Evolutionary conservation across 306 rosid genomes (phyloP), one percentile per base, ranked within the genome.

Genomic region (Delonix regia): DNA sequence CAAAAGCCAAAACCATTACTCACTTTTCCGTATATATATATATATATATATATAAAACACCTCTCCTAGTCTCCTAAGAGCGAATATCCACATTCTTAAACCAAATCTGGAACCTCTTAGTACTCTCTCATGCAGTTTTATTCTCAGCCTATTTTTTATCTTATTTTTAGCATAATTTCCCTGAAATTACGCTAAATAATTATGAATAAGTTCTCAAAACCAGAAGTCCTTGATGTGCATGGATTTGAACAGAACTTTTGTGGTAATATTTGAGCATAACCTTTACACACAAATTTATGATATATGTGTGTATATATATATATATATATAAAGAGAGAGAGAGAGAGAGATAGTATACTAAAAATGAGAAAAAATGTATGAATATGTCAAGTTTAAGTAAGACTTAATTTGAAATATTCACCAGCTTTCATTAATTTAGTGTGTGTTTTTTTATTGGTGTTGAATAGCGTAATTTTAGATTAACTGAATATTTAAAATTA

Each of bases 1-100:
- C 18, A 30, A 25, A 86, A 81, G 71, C 85, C 71, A 30, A 57
- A 44, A n/a, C 28, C 71, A 81, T 83, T 79, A 78, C 85, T 78
- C 48, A 30, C 87, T 81, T 78, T 78, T 2, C 1, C 1, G 12
- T 10, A 44, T 44, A 12, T 12, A 10, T 12, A 12, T 44, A 12
- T 44, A 12, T 44, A 12, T 44, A 10, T 44, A 44, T 10, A 44
- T 44, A 38, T 38, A 7, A 4, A 2, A 0, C 6, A 4, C 5
- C 8, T 7, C 9, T 38, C 41, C 41, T 38, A 5, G 12, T 14
- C 47, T n/a, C 59, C 27, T n/a, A 52, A 7, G 21, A 65, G 39
- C 21, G 4, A 65, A 65, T 12, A 42, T 8, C 19, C 21, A 42
- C 21, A 24, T 75, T 70, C 16, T 45, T 70, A 34, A 69, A 27